Evolutionary conservation across 2,329 filamentous ascomycete species (phyloP), one percentile per base, ranked within the genome.

Genomic region (Peltaster fructicola): DNA sequence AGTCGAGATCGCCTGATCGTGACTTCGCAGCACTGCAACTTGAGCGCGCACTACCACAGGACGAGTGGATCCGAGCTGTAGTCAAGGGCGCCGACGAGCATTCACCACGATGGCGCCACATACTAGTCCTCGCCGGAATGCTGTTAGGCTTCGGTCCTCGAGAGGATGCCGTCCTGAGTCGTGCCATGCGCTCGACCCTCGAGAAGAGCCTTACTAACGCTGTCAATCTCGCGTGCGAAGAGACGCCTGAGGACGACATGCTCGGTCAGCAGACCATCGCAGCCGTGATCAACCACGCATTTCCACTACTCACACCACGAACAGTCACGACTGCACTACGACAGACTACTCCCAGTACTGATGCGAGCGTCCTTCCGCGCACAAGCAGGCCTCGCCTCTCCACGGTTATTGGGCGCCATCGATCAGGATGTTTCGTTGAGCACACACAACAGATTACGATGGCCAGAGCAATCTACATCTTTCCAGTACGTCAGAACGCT

Each of bases 81-180:
- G 57, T 67, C 3, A 58, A 57, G 19, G 68, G 68, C 6, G 68
- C 68, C 9, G 64, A 73, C 40, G 68, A 65, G 21, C 61, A 58
- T 38, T 73, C 57, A 15, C 65, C 61, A 10, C 59, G 79, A 42
- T 92, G 81, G 81, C 73, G 81, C 48, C 82, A 92, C 48, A 52
- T 82, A 15, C 57, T 92, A n/a, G 64, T 84, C 4, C 63, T 92
- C 6, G 72, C 73, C 0, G 84, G 81, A 3, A 56, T 91, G 12
- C 52, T 92, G 30, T 64, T 85, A 44, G 81, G 79, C 6, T 73
- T 84, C 43, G 74, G 77, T 36, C 58, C 63, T 9, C 61, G 67
- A 31, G 64, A 72, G 19, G 54, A 69, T 22, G 62, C 65, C 30
- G 65, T 68, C n/a, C 50, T 82, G n/a, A 67, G 73, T 4, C 52